Evolutionary conservation across 139 green algal species (phyloP).

Genomic region (Ettlia oleoabundans): DNA sequence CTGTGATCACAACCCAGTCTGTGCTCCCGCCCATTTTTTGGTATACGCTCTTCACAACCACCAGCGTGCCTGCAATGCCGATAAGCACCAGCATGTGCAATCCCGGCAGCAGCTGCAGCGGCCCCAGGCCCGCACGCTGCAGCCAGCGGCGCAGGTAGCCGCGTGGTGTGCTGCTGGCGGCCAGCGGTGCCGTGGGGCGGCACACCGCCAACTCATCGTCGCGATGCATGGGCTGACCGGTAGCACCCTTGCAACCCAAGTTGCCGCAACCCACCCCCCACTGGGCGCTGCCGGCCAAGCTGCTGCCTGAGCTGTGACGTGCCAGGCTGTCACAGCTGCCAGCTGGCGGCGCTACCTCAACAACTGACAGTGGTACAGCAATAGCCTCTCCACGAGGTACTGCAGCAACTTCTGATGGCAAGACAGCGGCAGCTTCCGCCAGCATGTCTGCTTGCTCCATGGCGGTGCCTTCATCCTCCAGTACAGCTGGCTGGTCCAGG

Average conservation of each 20-base stretch:
- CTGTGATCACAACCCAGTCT: slow-evolving; percentile 3
- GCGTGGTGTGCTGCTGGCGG: background rate
- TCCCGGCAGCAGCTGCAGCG: slow-evolving; percentile 1
- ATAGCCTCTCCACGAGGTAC: too few species aligned
- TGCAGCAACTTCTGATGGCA: too few species aligned
- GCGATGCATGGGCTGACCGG: too few species aligned
- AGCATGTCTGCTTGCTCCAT: background rate
- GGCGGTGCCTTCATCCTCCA: background rate
- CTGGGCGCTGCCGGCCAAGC: too few species aligned
- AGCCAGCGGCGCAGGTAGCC: background rate
- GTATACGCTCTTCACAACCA: background rate
- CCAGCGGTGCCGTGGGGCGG: too few species aligned
- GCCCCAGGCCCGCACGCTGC: background rate
- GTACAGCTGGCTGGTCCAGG: background rate
- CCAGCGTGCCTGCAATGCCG: background rate
- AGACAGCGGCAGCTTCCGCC: background rate
- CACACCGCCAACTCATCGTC: too few species aligned
- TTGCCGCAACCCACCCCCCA: too few species aligned
- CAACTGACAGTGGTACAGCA: too few species aligned
- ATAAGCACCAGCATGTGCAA: slow-evolving; percentile 6
- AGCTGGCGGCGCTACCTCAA: too few species aligned
- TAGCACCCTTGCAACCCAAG: too few species aligned
- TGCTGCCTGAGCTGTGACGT: too few species aligned
- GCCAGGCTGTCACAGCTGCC: too few species aligned
- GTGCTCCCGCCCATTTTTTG: background rate